Percentiles rank a stretch among this genome's conserved stretches.
Evolutionary conservation across 805 yeast genomes (phyloP).

Genomic region (Komagataella kurtzmanii): DNA sequence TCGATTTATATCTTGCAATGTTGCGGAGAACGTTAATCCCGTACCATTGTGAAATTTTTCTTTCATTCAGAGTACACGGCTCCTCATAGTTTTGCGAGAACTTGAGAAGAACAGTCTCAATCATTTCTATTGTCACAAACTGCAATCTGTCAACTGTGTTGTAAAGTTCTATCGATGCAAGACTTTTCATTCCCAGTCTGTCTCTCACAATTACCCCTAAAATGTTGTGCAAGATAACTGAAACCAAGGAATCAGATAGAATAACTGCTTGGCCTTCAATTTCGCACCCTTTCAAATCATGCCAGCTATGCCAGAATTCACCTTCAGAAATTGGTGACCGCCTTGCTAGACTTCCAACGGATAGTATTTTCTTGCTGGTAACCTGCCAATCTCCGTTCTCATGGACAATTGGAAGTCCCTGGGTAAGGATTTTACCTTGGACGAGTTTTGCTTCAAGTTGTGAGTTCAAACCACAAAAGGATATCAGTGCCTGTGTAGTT

Average conservation of each 20-base stretch:
- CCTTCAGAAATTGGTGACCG: constrained; percentile 38
- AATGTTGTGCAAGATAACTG: constrained; percentile 3
- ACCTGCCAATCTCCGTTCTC: background rate
- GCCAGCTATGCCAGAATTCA: constrained; percentile 45
- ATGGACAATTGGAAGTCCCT: constrained; percentile 20
- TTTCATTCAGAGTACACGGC: constrained; percentile 25
- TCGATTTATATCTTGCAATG: constrained; percentile 4
- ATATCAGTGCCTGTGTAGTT: constrained; percentile 14
- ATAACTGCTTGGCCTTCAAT: constrained; percentile 28
- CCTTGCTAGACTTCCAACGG: constrained; percentile 21
- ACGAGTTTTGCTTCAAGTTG: constrained; percentile 23
- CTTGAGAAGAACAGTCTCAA: constrained; percentile 33
- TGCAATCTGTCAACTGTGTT: constrained; percentile 7
- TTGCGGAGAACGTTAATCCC: constrained; percentile 37
- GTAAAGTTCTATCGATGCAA: constrained; percentile 9
- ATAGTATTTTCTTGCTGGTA: background rate
- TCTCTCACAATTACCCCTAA: constrained; percentile 6
- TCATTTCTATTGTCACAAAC: constrained; percentile 21
- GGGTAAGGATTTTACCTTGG: constrained; percentile 18
- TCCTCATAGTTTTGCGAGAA: constrained; percentile 20
- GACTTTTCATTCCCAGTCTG: constrained; percentile 1
- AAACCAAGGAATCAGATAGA: constrained; percentile 8
- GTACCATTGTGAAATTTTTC: constrained; percentile 41
- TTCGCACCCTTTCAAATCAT: constrained; percentile 38
- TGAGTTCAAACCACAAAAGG: constrained; percentile 18